phyloP scores from a whole-genome alignment of 306 rosid genomes.

The Sicyos edulis region DNA sequence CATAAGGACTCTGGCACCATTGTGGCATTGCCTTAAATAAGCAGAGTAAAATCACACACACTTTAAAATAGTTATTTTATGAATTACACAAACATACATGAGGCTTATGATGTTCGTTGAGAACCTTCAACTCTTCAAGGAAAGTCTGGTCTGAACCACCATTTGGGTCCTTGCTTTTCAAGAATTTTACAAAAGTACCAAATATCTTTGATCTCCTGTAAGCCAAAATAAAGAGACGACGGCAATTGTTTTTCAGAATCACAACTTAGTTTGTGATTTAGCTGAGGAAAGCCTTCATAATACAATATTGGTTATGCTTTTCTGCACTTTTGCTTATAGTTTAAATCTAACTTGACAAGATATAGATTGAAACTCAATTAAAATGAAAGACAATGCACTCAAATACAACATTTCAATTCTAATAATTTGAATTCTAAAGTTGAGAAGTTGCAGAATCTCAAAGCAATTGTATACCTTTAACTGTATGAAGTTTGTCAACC shows the following conservation, averaged over 20 bases:
- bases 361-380: too few relatives aligned
- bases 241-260: too few relatives aligned
- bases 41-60: not conserved
- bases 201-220: slow-evolving; percentile 71
- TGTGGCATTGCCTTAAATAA: slow-evolving; percentile 22
- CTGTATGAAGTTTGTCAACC: too few relatives aligned
- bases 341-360: too few relatives aligned
- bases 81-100: slow-evolving; percentile 41
- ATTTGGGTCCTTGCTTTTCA: too few relatives aligned
- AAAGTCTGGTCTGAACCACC: slow-evolving; percentile 84
- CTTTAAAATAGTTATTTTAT: not conserved
- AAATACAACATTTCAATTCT: too few relatives aligned
- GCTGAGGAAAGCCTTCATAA: not conserved
- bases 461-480: too few relatives aligned
- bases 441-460: too few relatives aligned
- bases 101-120: slow-evolving; percentile 72
- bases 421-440: too few relatives aligned
- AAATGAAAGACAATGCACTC: too few relatives aligned
- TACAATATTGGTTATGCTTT: not conserved
- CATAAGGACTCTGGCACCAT: slow-evolving; percentile 59
- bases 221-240: slow-evolving; percentile 13
- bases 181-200: slow-evolving; percentile 54
- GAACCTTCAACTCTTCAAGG: slow-evolving; percentile 60
- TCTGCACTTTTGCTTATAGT: too few relatives aligned
- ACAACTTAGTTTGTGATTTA: too few relatives aligned